These are phyloP conservation scores for Hypoxylon rubiginosum DNA, from an alignment of 2,329 filamentous ascomycete genomes.

Conservation along the genomic window DNA sequence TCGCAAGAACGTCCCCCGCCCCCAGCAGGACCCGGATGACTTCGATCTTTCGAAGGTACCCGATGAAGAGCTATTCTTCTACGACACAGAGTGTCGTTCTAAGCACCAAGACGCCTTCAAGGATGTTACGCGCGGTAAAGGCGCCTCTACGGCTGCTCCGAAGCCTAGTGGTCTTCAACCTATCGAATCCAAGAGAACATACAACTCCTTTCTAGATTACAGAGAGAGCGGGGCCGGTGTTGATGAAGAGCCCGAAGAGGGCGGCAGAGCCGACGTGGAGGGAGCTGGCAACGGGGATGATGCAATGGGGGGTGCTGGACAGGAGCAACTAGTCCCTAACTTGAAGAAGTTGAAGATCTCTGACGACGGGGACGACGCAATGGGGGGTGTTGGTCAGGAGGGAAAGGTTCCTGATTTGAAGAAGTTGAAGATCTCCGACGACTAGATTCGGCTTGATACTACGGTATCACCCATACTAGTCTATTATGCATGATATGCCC, in stretches of 20 bases:
- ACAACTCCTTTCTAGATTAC: conserved; percentile 9
- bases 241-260: background rate
- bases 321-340: background rate
- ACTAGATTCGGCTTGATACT: background rate
- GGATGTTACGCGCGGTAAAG: background rate
- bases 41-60: conserved; percentile 8
- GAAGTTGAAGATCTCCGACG: background rate
- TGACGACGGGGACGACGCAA: background rate
- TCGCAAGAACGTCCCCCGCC: background rate
- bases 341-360: background rate
- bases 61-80: conserved; percentile 22
- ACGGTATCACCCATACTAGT: too few relatives aligned
- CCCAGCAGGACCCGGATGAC: background rate
- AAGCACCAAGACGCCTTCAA: conserved; percentile 3
- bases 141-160: background rate
- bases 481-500: too few relatives aligned
- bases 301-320: background rate
- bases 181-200: background rate
- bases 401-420: background rate
- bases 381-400: background rate
- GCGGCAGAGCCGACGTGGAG: background rate
- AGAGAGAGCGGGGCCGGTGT: background rate
- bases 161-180: background rate
- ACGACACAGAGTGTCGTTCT: conserved; percentile 16
- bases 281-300: background rate